phyloP scores from a whole-genome alignment of 805 yeast species.

The Yamadazyma kitorensis region DNA sequence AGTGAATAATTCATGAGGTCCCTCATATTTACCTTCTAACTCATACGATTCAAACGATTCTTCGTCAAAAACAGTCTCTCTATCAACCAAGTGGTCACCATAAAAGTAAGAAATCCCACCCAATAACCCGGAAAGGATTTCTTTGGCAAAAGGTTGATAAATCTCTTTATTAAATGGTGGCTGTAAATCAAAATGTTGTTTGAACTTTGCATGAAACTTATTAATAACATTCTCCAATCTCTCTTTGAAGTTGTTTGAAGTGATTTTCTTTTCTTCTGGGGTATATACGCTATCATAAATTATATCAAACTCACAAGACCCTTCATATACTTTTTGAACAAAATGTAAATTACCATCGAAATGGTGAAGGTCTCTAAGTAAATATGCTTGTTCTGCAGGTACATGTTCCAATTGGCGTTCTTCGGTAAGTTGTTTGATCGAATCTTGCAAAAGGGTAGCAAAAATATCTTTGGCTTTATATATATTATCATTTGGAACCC shows the following conservation, averaged over 20 bases:
- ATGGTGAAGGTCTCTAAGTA: constrained; percentile 55
- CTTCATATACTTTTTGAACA: constrained; percentile 73
- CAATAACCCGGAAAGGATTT: constrained; percentile 72
- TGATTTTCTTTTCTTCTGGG: constrained; percentile 34
- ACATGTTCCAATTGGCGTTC: constrained; percentile 19
- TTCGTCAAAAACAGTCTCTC: constrained; percentile 64
- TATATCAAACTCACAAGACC: constrained; percentile 72
- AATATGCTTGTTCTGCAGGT: constrained; percentile 50
- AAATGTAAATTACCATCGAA: constrained; percentile 77
- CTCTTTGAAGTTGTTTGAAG: constrained; percentile 30
- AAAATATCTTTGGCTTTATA: constrained; percentile 83
- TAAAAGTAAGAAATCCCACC: constrained; percentile 90
- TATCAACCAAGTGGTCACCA: constrained; percentile 81
- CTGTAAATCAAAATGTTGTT: constrained; percentile 45
- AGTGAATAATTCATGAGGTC: constrained; percentile 74
- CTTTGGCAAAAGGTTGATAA: constrained; percentile 64
- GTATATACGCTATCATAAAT: constrained; percentile 51
- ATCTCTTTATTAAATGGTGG: constrained; percentile 50
- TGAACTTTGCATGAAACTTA: constrained; percentile 53
- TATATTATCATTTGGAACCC: constrained; percentile 64
- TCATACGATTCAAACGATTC: constrained; percentile 59
- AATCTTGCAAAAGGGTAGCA: constrained; percentile 65
- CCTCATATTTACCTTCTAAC: constrained; percentile 60
- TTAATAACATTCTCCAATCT: constrained; percentile 30
- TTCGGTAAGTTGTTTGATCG: constrained; percentile 47